Base-by-base conservation (phyloP, 257 asterid genomes). In the Lithospermum erythrorhizon region DNA sequence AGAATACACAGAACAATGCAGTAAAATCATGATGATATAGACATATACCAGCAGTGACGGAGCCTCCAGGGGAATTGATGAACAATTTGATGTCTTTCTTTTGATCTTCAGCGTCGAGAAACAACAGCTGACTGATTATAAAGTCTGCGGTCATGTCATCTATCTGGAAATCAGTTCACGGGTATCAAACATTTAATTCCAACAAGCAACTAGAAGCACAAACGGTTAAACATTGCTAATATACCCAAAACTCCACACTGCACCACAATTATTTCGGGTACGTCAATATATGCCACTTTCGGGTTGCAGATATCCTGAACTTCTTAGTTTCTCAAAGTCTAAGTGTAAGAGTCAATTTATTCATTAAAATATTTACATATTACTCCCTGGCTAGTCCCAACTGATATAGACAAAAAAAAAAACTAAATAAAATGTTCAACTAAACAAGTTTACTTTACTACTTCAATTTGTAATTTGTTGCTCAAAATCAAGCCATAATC, bases 21-120 rank as follows among this genome's bases (percentile, higher is more conserved):
- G 11, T 48, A 37, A 15, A 55, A 58, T 19, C 37, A 3, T 8
- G 61, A 62, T 55, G 57, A 67, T 21, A 23, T 16, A 15, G 55
- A 70, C 14, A 35, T 83, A 78, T 70, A 93, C 99, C 99, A 63
- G 99, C 90, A 66, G 99, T 89, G 47, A 81, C 87, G 24, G 97
- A 89, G 67, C 97, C 99, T 73, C 99, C 99, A 7, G 97, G 95
- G 17, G 97, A 89, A 76, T 89, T 89, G 65, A 93, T 89, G 74
- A 93, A 75, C 87, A 93, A 62, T 66, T 62, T 84, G 76, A 93
- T 93, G 73, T 93, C 99, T 60, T 82, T 89, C 54, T 73, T 78
- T 23, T 61, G 72, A 69, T 89, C 95, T 74, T 89, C 94, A 2
- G 97, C 85, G 66, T 89, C 99, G 53, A 93, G 95, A 66, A 89